These are phyloP conservation scores for Neurospora sp. DNA, from an alignment of 495 filamentous ascomycete genomes.

Conservation along the genomic window DNA sequence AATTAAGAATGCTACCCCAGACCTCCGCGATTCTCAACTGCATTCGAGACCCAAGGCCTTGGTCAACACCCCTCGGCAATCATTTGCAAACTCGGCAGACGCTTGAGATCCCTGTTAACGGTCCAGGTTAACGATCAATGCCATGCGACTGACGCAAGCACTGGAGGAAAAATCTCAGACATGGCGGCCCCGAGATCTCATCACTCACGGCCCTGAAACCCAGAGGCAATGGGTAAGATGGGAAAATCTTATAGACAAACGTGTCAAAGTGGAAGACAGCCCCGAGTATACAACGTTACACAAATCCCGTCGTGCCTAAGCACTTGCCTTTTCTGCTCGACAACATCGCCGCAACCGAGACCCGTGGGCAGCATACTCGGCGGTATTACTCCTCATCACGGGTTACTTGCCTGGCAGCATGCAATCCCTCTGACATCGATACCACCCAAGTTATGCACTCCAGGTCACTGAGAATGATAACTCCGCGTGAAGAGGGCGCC, in stretches of 20 bases:
- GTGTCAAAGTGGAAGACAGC: neutral
- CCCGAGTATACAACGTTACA: neutral
- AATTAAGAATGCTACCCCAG: neutral
- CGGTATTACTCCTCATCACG: neutral
- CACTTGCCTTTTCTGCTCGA: neutral
- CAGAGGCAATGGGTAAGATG: neutral
- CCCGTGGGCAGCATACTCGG: neutral
- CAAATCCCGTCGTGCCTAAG: neutral
- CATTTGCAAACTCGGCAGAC: neutral
- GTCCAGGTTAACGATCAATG: neutral
- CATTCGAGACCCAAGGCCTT: neutral
- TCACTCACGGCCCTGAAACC: neutral
- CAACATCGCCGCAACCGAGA: neutral
- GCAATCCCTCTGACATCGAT: neutral
- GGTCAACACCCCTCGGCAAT: neutral
- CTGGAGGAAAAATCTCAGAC: neutral
- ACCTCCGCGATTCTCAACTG: neutral
- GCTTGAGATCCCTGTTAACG: neutral
- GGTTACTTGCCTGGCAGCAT: neutral
- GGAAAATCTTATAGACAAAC: neutral
- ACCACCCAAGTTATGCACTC: neutral
- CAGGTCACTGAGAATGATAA: neutral
- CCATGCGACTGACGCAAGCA: neutral
- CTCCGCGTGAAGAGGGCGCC: neutral
- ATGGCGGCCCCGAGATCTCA: neutral